phyloP scores from a whole-genome alignment of 495 filamentous ascomycete species.

The Penicillium silybi region DNA sequence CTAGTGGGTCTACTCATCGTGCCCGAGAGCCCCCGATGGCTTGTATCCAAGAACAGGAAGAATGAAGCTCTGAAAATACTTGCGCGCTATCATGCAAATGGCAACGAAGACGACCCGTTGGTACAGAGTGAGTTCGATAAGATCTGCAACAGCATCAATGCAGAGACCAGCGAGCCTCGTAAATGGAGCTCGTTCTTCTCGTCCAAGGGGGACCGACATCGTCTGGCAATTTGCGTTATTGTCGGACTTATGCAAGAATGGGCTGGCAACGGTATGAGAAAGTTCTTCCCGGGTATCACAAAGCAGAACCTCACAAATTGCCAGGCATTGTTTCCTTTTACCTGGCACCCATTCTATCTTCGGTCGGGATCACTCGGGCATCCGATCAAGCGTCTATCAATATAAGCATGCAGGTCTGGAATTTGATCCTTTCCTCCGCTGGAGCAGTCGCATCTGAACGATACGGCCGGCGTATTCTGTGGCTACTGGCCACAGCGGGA shows the following conservation, averaged over 20 bases:
- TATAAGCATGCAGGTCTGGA: constrained; percentile 23
- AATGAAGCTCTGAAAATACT: constrained; percentile 40
- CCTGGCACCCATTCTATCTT: constrained; percentile 48
- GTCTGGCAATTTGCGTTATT: constrained; percentile 53
- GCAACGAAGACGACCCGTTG: constrained; percentile 20
- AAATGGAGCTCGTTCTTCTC: constrained; percentile 49
- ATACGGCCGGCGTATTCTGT: constrained; percentile 54
- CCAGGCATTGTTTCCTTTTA: constrained; percentile 58
- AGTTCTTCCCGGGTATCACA: background rate
- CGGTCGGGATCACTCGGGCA: constrained; percentile 49
- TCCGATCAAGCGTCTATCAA: constrained; percentile 40
- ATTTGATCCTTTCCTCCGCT: constrained; percentile 26
- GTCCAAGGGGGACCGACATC: constrained; percentile 64
- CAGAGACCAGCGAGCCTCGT: constrained; percentile 18
- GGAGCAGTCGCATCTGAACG: constrained; percentile 56
- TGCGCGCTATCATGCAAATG: constrained; percentile 33
- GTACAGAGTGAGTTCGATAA: constrained; percentile 32
- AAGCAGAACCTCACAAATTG: background rate
- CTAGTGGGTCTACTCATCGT: constrained; percentile 14
- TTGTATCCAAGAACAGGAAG: constrained; percentile 34
- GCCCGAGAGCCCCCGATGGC: constrained; percentile 32
- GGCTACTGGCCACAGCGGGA: constrained; percentile 49
- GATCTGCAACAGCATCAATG: constrained; percentile 49
- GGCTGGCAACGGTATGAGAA: constrained; percentile 56
- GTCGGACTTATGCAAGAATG: constrained; percentile 59